Conservation (phyloP, 768 basidiomycete genomes). For the Suillus alpinus region DNA sequence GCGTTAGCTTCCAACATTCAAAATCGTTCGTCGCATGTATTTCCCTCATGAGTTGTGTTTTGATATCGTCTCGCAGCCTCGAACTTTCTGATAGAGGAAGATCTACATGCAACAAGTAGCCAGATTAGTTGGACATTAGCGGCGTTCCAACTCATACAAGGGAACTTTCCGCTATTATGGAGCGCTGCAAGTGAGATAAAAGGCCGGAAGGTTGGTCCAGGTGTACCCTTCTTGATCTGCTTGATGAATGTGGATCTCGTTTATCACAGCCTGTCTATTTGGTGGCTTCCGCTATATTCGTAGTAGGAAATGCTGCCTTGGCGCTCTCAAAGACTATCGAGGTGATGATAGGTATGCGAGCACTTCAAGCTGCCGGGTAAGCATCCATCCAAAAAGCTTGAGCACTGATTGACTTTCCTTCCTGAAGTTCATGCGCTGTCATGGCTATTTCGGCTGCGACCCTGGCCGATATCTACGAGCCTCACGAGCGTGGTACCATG, state of each 20-base stretch:
- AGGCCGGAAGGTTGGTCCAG: slow-evolving; percentile 58
- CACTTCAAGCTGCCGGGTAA: slow-evolving; percentile 63
- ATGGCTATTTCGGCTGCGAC: slow-evolving; percentile 74
- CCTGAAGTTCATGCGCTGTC: slow-evolving; percentile 56
- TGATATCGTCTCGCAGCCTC: slow-evolving; percentile 43
- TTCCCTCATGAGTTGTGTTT: background rate
- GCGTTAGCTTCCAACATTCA: slow-evolving; percentile 26
- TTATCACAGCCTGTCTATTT: slow-evolving; percentile 51
- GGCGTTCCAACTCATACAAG: slow-evolving; percentile 71
- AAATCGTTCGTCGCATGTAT: slow-evolving; percentile 19
- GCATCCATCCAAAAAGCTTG: slow-evolving; percentile 11
- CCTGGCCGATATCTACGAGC: slow-evolving; percentile 75
- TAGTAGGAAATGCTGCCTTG: slow-evolving; percentile 53
- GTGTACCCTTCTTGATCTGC: background rate
- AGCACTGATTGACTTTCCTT: slow-evolving; percentile 8
- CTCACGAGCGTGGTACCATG: slow-evolving; percentile 69
- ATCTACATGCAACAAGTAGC: slow-evolving; percentile 56
- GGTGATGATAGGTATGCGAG: slow-evolving; percentile 64
- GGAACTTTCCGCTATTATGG: slow-evolving; percentile 66
- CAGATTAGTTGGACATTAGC: slow-evolving; percentile 70
- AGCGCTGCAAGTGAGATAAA: slow-evolving; percentile 69
- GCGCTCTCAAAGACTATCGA: slow-evolving; percentile 53
- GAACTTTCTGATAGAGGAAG: slow-evolving; percentile 54
- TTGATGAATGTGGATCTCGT: slow-evolving; percentile 2
- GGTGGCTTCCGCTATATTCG: slow-evolving; percentile 48